A percentile compares a stretch with the other conserved stretches of the same genome.
Conservation (phyloP, 345 rosid genomes). For the Microthlaspi erraticum region DNA sequence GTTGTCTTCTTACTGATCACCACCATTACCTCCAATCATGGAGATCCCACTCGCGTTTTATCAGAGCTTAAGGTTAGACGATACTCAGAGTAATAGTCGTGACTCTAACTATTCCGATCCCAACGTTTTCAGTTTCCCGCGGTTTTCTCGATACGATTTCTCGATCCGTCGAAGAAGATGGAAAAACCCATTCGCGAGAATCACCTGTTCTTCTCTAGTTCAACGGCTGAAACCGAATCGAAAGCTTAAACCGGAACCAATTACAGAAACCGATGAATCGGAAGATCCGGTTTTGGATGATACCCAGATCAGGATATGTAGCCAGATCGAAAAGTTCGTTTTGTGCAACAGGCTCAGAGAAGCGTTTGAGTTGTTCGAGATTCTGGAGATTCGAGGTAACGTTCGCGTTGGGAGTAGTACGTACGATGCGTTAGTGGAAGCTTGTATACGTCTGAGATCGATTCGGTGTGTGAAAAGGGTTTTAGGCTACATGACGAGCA, state of each 20-base stretch:
- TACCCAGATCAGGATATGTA: conserved; percentile 56
- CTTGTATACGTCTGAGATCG: conserved; percentile 76
- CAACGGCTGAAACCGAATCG: conserved; percentile 62
- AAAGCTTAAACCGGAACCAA: conserved; percentile 56
- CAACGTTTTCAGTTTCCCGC: conserved; percentile 39
- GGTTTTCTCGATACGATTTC: conserved; percentile 51
- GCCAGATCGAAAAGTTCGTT: conserved; percentile 79
- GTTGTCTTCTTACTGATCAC: conserved; percentile 16
- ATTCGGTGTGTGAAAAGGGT: conserved; percentile 74
- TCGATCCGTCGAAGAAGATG: conserved; percentile 50
- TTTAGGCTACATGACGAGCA: conserved; percentile 54
- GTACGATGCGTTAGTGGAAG: conserved; percentile 74
- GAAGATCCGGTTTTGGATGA: conserved; percentile 34
- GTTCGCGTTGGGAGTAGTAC: conserved; percentile 58
- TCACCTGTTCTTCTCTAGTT: conserved; percentile 58
- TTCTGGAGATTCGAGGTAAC: conserved; percentile 63
- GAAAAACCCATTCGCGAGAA: conserved; percentile 47
- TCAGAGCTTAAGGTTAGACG: conserved; percentile 54
- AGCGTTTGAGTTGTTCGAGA: conserved; percentile 87
- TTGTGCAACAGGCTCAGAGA: conserved; percentile 58
- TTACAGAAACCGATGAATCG: conserved; percentile 26
- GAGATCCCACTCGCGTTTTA: conserved; percentile 59
- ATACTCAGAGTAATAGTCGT: conserved; percentile 33
- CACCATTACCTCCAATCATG: conserved; percentile 44
- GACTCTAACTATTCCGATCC: conserved; percentile 33